Evolutionary conservation across 2,329 filamentous ascomycete genomes (phyloP).

Genomic region (Cytospora chrysosperma): DNA sequence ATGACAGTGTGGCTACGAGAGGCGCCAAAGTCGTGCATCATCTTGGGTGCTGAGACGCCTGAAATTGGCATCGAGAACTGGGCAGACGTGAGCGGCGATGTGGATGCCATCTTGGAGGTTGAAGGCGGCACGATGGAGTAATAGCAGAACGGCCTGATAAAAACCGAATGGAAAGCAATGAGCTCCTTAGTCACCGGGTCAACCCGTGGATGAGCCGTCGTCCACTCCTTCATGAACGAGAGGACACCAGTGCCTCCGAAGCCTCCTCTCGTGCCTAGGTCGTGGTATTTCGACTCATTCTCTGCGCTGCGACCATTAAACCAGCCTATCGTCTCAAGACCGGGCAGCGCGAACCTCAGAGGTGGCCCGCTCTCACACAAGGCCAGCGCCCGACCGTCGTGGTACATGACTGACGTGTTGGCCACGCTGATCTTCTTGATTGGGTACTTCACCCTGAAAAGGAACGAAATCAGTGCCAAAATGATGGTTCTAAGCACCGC

Average conservation of each 20-base stretch:
- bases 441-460: constrained; percentile 53
- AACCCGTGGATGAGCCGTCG: constrained; percentile 67
- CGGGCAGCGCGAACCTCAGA: constrained; percentile 62
- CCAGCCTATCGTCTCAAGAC: constrained; percentile 68
- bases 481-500: constrained; percentile 56
- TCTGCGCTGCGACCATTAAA: constrained; percentile 61
- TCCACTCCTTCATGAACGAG: constrained; percentile 68
- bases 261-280: constrained; percentile 23
- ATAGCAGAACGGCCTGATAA: constrained; percentile 63
- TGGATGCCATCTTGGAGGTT: background rate
- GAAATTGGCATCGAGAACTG: constrained; percentile 56
- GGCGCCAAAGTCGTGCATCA: constrained; percentile 77
- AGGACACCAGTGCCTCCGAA: constrained; percentile 57
- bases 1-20: constrained; percentile 63
- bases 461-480: constrained; percentile 56
- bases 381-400: constrained; percentile 67
- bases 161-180: constrained; percentile 66
- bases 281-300: constrained; percentile 38
- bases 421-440: constrained; percentile 70
- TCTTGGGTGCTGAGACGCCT: constrained; percentile 62
- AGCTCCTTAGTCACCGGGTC: constrained; percentile 65
- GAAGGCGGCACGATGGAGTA: constrained; percentile 51
- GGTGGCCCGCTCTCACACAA: constrained; percentile 72
- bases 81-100: constrained; percentile 22
- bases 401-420: constrained; percentile 65